Base-by-base conservation (phyloP, 257 asterid species). In the Solanum gandarillasii region DNA sequence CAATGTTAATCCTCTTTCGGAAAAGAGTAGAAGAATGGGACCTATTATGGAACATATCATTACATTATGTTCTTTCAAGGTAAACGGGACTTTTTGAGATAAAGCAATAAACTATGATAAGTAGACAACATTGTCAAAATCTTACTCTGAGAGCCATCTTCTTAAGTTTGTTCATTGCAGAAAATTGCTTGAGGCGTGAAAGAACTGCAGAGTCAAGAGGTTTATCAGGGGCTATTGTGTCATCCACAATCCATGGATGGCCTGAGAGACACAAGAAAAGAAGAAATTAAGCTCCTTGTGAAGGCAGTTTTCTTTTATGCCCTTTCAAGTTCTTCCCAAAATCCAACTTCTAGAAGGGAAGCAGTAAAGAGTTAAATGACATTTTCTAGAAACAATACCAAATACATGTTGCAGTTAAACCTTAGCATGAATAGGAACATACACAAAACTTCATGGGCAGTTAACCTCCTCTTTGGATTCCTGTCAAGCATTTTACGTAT, bases 141-240 rank as follows among this genome's bases (percentile, higher is more conserved):
- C 97, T 93, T 93, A 96, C 99, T 39, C 98, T 97, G 87, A 96
- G 89, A 90, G 99, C 99, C 98, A 96, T 96, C 93, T 94, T 96
- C 95, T 96, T 96, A 41, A 96, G 98, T 91, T 96, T 96, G 94
- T 96, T 96, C 99, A 96, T 96, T 58, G 98, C 99, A 87, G 99
- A 96, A 90, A 96, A 96, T 91, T 96, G 99, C 87, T 96, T 96
- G 88, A 96, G 95, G 86, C 99, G 99, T n/a, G 99, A 95, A 27
- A 96, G 88, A 88, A 96, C 99, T 34, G 98, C 99, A 90, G 99
- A 96, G 91, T 96, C 98, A 31, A 96, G 98, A 89, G 99, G 99
- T 90, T 93, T 96, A 92, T 96, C 98, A 41, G 99, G 98, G 85
- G 99, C 98, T 90, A 93, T 89, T 87, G 92, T 92, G 93, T 96